Evolutionary conservation across 352 stramenopile species (phyloP).

Genomic region (Pythium volutum): DNA sequence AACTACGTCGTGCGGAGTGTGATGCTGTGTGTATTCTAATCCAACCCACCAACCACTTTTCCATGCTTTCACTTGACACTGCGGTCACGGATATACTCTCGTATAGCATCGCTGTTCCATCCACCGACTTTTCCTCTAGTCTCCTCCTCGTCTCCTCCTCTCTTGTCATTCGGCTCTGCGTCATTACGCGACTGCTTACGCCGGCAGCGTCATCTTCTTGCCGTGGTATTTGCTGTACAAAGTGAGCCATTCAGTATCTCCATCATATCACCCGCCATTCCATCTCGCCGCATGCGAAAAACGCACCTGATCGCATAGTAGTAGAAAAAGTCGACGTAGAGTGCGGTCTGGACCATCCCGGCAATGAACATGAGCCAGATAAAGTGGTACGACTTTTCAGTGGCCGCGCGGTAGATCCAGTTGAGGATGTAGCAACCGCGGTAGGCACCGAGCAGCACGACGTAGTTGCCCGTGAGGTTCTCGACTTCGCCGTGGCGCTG

Average conservation of each 20-base stretch:
- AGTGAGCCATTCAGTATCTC: too few species aligned
- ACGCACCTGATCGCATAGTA: constrained; percentile 95
- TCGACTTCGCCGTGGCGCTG: constrained; percentile 98
- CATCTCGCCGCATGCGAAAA: not conserved
- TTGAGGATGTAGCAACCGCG: constrained; percentile 99
- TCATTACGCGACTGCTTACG: constrained; percentile 35
- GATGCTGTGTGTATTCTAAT: constrained; percentile 9
- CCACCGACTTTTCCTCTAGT: not conserved
- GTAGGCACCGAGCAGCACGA: constrained; percentile 98
- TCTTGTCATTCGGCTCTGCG: not conserved
- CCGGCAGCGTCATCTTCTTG: constrained; percentile 89
- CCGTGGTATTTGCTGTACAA: constrained; percentile 83
- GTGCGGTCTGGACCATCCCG: constrained; percentile 96
- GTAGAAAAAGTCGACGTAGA: constrained; percentile 99
- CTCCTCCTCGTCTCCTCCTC: not conserved
- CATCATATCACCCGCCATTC: not conserved
- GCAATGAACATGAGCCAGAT: constrained; percentile 99
- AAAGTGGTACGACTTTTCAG: constrained; percentile 96
- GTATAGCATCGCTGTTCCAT: not conserved
- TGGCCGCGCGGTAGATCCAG: constrained; percentile 98
- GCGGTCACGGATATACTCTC: not conserved
- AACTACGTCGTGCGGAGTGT: not conserved
- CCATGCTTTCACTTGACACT: not conserved
- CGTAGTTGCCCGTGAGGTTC: constrained; percentile 99
- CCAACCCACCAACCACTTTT: not conserved